phyloP scores from a whole-genome alignment of 2,329 filamentous ascomycete species.

The Sporothrix brasiliensis region DNA sequence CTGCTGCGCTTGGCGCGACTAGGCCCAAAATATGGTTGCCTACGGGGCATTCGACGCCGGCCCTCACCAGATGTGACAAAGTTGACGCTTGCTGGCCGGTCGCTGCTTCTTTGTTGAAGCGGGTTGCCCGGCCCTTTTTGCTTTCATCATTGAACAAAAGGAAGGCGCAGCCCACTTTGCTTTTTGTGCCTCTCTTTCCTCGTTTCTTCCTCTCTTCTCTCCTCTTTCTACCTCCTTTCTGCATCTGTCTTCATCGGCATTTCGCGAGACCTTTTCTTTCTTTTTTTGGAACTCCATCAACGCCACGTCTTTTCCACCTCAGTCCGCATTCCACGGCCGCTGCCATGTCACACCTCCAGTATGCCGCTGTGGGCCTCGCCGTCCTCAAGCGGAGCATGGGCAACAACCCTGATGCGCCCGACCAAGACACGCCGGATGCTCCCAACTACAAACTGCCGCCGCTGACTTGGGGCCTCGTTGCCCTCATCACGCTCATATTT shows the following conservation, averaged over 20 bases:
- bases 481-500: slow-evolving; percentile 50
- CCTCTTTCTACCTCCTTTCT: background rate
- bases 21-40: slow-evolving; percentile 21
- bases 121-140: slow-evolving; percentile 13
- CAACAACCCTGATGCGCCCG: slow-evolving; percentile 33
- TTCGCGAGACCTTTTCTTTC: background rate
- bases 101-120: background rate
- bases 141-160: slow-evolving; percentile 29
- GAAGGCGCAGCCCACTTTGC: slow-evolving; percentile 28
- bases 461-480: slow-evolving; percentile 48
- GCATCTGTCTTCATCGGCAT: slow-evolving; percentile 9
- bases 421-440: slow-evolving; percentile 15
- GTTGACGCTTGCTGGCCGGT: background rate
- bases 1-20: slow-evolving; percentile 7
- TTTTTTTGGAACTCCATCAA: background rate
- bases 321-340: background rate
- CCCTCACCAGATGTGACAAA: slow-evolving; percentile 1
- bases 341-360: slow-evolving; percentile 26
- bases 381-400: slow-evolving; percentile 31
- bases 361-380: slow-evolving; percentile 27
- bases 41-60: slow-evolving; percentile 1
- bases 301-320: background rate
- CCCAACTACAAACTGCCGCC: slow-evolving; percentile 34
- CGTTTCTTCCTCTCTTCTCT: background rate
- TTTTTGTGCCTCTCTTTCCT: background rate